These are phyloP conservation scores for Stephanodiscus triporus DNA, from an alignment of 108 stramenopile species.

Conservation along the genomic window DNA sequence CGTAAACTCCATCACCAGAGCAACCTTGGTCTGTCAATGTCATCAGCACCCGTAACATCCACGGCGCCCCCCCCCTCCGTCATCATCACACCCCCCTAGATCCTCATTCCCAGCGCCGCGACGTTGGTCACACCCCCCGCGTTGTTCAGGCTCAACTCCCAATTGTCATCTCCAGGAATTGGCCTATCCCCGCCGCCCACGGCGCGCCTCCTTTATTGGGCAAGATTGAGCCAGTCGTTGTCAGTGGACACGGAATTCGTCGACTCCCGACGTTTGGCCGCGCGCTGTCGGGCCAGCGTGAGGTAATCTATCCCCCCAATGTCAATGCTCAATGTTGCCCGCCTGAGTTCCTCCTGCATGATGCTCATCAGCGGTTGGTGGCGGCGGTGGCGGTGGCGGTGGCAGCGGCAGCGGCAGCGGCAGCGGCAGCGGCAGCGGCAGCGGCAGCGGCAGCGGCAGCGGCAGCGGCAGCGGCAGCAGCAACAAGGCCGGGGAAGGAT, in stretches of 20 bases:
- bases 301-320: slow-evolving; percentile 35
- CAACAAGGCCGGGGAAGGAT: too few species aligned
- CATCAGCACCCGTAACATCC: slow-evolving; percentile 11
- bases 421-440: too few species aligned
- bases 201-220: slow-evolving; percentile 5
- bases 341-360: slow-evolving; percentile 28
- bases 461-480: too few species aligned
- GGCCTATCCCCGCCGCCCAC: too few species aligned
- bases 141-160: slow-evolving; percentile 40
- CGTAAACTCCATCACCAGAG: slow-evolving; percentile 17
- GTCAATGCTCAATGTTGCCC: slow-evolving; percentile 9
- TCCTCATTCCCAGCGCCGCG: slow-evolving; percentile 27
- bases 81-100: slow-evolving; percentile 30
- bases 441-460: too few species aligned
- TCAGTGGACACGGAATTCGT: slow-evolving; percentile 24
- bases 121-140: slow-evolving; percentile 17
- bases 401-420: too few species aligned
- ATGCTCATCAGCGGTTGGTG: slow-evolving; percentile 24
- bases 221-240: slow-evolving; percentile 30
- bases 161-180: slow-evolving; percentile 8
- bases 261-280: slow-evolving; percentile 24
- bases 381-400: too few species aligned
- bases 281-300: slow-evolving; percentile 33
- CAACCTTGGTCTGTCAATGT: slow-evolving; percentile 17
- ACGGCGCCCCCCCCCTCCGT: slow-evolving; percentile 41